phyloP scores from a whole-genome alignment of 805 yeast species.

The Candida oleophila region DNA sequence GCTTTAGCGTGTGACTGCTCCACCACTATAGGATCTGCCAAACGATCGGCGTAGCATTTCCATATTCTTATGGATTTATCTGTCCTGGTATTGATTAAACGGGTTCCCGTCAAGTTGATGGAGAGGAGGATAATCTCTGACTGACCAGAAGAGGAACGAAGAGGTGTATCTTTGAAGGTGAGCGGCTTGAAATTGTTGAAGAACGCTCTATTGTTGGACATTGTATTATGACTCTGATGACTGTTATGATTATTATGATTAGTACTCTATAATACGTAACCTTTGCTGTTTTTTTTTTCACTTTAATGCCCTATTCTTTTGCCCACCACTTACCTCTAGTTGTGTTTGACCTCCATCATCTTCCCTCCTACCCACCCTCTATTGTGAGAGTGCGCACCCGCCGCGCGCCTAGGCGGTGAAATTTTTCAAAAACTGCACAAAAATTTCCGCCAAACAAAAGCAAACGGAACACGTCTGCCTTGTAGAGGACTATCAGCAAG shows the following conservation, averaged over 20 bases:
- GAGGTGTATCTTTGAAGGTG: constrained; percentile 14
- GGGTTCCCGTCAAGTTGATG: constrained; percentile 42
- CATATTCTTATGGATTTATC: constrained; percentile 45
- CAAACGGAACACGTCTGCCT: neutral
- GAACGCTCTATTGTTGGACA: constrained; percentile 13
- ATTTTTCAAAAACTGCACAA: neutral
- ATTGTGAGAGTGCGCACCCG: no score
- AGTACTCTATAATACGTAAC: no score
- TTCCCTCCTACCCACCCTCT: no score
- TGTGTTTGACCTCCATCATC: no score
- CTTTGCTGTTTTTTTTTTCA: no score
- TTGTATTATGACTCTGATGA: no score
- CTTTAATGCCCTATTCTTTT: no score
- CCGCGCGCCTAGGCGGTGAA: no score
- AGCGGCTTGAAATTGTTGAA: constrained; percentile 20
- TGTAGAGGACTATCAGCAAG: neutral
- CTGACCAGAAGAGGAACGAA: constrained; percentile 16
- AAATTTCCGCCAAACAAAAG: neutral
- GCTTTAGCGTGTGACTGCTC: constrained; percentile 39
- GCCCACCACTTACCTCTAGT: no score
- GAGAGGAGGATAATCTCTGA: constrained; percentile 34
- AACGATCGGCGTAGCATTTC: constrained; percentile 24
- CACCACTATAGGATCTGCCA: constrained; percentile 38
- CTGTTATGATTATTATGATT: no score
- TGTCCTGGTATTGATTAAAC: constrained; percentile 41